Percentiles rank a stretch among this genome's conserved stretches.
These are phyloP conservation scores for Pseudogymnoascus sp. DNA, from an alignment of 2,329 filamentous ascomycete genomes.

Conservation along the genomic window DNA sequence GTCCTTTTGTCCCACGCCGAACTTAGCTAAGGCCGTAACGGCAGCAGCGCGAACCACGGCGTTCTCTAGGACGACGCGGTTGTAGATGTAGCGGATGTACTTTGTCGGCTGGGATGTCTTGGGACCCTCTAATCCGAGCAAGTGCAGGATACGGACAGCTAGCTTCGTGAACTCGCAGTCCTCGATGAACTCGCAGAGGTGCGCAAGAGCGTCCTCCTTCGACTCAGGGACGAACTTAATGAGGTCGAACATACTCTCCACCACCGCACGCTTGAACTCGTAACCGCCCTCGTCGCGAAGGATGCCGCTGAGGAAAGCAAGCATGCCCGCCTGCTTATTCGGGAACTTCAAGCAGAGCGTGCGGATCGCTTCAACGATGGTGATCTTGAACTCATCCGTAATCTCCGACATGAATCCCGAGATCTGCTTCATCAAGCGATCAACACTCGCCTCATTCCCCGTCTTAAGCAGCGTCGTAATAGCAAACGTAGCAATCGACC, in stretches of 20 bases:
- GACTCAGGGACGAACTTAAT: constrained; percentile 97
- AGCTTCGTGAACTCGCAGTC: constrained; percentile 99
- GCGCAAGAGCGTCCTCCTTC: constrained; percentile 73
- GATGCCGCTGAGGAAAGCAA: constrained; percentile 94
- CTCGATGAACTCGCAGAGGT: constrained; percentile 98
- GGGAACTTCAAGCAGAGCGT: constrained; percentile 97
- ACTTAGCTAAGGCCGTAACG: constrained; percentile 92
- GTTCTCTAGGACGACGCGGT: constrained; percentile 94
- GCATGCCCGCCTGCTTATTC: constrained; percentile 95
- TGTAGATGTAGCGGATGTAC: constrained; percentile 99
- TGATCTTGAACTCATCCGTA: constrained; percentile 99
- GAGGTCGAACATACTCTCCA: constrained; percentile 98
- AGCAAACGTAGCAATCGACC: constrained; percentile 95
- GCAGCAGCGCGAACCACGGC: constrained; percentile 91
- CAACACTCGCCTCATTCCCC: constrained; percentile 93
- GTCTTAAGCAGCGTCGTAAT: constrained; percentile 98
- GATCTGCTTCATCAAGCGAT: constrained; percentile 97
- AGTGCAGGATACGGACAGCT: constrained; percentile 86
- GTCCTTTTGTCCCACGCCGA: constrained; percentile 93
- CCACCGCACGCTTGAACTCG: constrained; percentile 94
- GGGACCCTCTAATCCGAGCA: constrained; percentile 88
- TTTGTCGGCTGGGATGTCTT: constrained; percentile 95
- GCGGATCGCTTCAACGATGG: constrained; percentile 96
- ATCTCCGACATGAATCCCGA: constrained; percentile 98
- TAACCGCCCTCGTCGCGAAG: constrained; percentile 94